A percentile compares a stretch with the other conserved stretches of the same genome.
Evolutionary conservation across 495 filamentous ascomycete species (phyloP).

Genomic region (Aspergillus cavernicola): DNA sequence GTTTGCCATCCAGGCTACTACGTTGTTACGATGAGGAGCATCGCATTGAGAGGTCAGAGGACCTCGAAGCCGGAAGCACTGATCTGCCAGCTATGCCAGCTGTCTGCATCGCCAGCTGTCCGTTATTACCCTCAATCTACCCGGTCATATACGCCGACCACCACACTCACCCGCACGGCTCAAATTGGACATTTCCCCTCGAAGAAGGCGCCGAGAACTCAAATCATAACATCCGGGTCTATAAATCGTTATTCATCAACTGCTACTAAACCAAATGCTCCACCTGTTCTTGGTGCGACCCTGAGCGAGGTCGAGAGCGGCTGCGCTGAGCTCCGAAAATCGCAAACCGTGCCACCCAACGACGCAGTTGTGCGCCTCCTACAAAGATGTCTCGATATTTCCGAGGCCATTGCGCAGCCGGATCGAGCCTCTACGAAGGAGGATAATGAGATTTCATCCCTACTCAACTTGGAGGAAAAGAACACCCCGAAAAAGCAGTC

Average conservation of each 20-base stretch:
- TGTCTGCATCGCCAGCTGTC: conserved; percentile 20
- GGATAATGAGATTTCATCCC: conserved; percentile 43
- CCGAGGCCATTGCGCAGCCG: conserved; percentile 30
- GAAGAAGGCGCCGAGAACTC: no score
- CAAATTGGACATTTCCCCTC: conserved; percentile 19
- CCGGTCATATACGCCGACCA: conserved; percentile 15
- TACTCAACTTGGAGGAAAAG: conserved; percentile 52
- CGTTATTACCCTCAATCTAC: conserved; percentile 20
- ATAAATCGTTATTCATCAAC: conserved; percentile 15
- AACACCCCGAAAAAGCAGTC: conserved; percentile 18
- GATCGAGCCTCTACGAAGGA: conserved; percentile 27
- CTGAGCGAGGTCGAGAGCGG: conserved; percentile 28
- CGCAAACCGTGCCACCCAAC: conserved; percentile 37
- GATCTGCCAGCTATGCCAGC: conserved; percentile 41
- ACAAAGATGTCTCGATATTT: conserved; percentile 41
- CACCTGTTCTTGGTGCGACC: conserved; percentile 11
- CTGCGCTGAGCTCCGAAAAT: conserved; percentile 26
- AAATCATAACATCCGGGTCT: no score
- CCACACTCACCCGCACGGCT: conserved; percentile 9
- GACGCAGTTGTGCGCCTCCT: conserved; percentile 38
- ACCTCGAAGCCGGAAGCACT: conserved; percentile 20
- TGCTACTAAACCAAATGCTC: conserved; percentile 10
- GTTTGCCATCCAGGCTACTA: neutral
- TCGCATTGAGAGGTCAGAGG: conserved; percentile 28
- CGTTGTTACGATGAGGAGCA: conserved; percentile 30